Evolutionary conservation across 1,284 basidiomycete species (phyloP), one percentile per base, ranked within the genome.

Genomic region (Singerocomus inundabilis): DNA sequence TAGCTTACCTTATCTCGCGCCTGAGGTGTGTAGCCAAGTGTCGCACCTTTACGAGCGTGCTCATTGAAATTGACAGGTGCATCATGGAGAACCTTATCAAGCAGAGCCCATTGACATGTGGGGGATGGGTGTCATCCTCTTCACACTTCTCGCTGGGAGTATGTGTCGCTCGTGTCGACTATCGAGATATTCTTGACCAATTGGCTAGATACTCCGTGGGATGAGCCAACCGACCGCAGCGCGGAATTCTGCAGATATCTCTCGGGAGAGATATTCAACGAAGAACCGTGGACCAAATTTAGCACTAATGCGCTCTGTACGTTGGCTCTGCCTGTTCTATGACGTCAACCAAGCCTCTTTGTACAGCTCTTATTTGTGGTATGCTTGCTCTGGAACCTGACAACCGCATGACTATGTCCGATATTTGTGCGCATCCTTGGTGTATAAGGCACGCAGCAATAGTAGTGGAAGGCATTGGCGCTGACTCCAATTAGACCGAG

Each of bases 111-210:
- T 98, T 33, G 96, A 99, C 67, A 85, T 92, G 3, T 99, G 96
- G 96, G 93, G 93, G 1, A 82, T 92, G 46, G 97, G 97, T 1
- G 91, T 98, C n/a, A 96, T 99, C 32, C 75, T 99, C 1, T 98
- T 93, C 66, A 93, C 96, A 0, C 73, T 98, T 52, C 77, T 99
- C 0, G 87, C 84, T 5, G 96, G 96, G 44, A 98, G 94, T 95
- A 66, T 59, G 92, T 80, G 10, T 40, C 33, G 0, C 21, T 6
- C 21, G 4, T 32, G 5, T 33, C 6, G 16, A n/a, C 8, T 11
- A 2, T 24, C 16, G 11, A 16, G 13, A 6, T 16, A 8, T 32
- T 44, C 39, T 36, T 50, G 2, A 54, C 34, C 32, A 18, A 32
- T 55, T 46, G 9, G 46, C 42, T 18, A 97, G 93, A 97, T 66